phyloP scores from a whole-genome alignment of 1,284 basidiomycete genomes.

The Sanghuangporus weigelae region DNA sequence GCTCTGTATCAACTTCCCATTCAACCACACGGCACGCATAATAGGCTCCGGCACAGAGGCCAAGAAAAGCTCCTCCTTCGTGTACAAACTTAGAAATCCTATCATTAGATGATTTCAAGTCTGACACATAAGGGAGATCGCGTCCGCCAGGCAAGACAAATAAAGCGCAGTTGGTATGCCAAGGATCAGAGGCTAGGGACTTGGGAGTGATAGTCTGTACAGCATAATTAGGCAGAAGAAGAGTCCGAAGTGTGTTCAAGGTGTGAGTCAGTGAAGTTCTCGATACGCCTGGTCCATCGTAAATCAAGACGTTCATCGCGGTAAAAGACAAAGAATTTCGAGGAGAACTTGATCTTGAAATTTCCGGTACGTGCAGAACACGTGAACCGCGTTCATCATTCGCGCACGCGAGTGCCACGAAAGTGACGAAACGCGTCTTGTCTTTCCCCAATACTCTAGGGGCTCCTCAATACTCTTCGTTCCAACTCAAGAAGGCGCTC shows the following conservation, averaged over 20 bases:
- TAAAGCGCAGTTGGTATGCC: constrained; percentile 69
- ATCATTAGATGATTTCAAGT: constrained; percentile 35
- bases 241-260: constrained; percentile 47
- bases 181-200: constrained; percentile 64
- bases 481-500: not conserved
- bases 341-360: not conserved
- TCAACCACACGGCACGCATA: constrained; percentile 39
- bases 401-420: not conserved
- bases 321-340: not conserved
- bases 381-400: not conserved
- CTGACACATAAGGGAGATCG: constrained; percentile 43
- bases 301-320: constrained; percentile 75
- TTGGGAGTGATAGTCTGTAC: constrained; percentile 62
- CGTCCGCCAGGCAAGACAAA: constrained; percentile 70
- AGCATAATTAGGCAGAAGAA: constrained; percentile 72
- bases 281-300: constrained; percentile 66
- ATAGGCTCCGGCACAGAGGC: constrained; percentile 60
- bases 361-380: not conserved
- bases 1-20: constrained; percentile 41
- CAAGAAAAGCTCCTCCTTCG: constrained; percentile 64
- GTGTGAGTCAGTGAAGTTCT: constrained; percentile 54
- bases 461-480: not conserved
- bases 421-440: not conserved
- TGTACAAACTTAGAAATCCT: constrained; percentile 61
- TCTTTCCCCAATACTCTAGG: not conserved